Base-by-base conservation (phyloP, 2,329 filamentous ascomycete genomes). In the Xylaria sp. region DNA sequence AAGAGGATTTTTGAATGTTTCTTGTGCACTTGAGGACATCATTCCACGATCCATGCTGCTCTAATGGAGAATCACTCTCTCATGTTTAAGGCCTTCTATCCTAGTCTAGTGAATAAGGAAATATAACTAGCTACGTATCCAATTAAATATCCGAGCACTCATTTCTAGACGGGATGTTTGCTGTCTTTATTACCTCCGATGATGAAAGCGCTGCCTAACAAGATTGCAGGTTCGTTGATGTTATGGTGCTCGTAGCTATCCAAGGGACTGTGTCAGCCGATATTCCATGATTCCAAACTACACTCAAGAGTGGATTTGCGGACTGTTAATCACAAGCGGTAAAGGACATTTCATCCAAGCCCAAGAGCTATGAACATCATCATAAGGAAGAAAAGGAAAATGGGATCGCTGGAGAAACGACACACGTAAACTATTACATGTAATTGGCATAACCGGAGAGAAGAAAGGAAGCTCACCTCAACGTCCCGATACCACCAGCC, bases 401-500 rank as follows among this genome's bases (percentile, higher is more conserved):
- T 8, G 2, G 5, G 20, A 25, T 3, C 20, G 32, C 6, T 37
- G 25, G 51, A 25, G 39, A 28, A 41, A 20, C 39, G n/a, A 46
- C 4, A 8, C 12, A 34, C 28, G 39, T 18, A 50, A 32, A 41
- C 4, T 8, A 50, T 55, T 23, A 32, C 34, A 54, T 3, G 58
- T 56, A 13, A 28, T 12, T 7, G 10, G 34, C 7, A 37, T 2
- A 37, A 37, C 5, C 7, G 34, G 15, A 44, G 12, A 32, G 52
- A 60, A 54, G 3, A 2, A 52, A 58, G 2, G 1, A 52, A 57
- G 5, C 83, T 77, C 76, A 91, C 90, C 91, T 95, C 74, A 97
- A 78, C 1, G 92, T 92, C 0, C 92, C 93, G 0, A 96, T 90
- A 73, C 92, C 93, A n/a, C 93, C 93, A 6, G 93, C 92, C 79